These are phyloP conservation scores for Letharia columbiana DNA, from an alignment of 495 filamentous ascomycete species.

Conservation along the genomic window DNA sequence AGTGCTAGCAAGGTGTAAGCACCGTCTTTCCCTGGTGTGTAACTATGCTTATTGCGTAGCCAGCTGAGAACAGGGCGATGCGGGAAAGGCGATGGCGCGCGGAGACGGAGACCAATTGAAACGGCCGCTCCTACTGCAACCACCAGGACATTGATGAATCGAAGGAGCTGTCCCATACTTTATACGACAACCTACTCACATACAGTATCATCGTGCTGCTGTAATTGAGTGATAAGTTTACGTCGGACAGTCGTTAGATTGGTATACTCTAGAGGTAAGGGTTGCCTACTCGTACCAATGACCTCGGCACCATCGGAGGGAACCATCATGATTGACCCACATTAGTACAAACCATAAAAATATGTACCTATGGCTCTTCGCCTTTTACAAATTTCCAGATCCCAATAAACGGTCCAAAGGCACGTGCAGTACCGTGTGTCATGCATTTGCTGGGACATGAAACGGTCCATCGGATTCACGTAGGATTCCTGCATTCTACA, in stretches of 20 bases:
- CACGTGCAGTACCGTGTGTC: background rate
- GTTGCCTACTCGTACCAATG: too few species aligned
- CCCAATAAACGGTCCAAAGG: background rate
- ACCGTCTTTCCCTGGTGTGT: background rate
- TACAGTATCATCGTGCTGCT: too few species aligned
- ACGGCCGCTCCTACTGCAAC: background rate
- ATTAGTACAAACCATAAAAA: too few species aligned
- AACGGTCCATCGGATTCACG: background rate
- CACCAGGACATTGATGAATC: background rate
- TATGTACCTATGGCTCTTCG: background rate
- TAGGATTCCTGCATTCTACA: background rate
- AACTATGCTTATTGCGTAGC: background rate
- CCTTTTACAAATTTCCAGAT: background rate
- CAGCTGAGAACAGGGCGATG: background rate
- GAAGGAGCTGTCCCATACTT: background rate
- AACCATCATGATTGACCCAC: too few species aligned
- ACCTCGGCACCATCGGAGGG: too few species aligned
- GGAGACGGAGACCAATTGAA: background rate
- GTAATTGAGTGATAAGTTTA: background rate
- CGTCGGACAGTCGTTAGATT: background rate
- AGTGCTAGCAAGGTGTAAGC: background rate
- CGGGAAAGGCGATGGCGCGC: constrained; percentile 1
- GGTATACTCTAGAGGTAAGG: too few species aligned
- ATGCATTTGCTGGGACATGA: background rate
- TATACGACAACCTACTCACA: background rate